Percentiles rank a stretch among this genome's conserved stretches.
Conservation (phyloP, 2,329 filamentous ascomycete genomes). For the Tolypocladium tundrense region DNA sequence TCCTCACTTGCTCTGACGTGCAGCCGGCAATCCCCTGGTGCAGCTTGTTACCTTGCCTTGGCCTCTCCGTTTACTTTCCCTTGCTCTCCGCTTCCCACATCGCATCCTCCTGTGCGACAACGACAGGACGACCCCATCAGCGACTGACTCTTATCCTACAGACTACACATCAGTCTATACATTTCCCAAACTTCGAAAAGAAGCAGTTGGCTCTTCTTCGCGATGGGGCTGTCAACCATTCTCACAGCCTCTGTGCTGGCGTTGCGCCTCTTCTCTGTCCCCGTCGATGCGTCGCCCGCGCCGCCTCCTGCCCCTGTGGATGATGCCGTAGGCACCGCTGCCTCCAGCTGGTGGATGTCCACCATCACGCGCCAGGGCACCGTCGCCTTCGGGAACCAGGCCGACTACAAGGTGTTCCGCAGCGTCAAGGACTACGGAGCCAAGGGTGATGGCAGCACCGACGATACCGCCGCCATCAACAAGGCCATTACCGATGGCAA, state of each 20-base stretch:
- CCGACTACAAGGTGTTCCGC: constrained; percentile 60
- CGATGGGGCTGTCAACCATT: constrained; percentile 33
- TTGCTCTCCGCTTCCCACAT: not conserved
- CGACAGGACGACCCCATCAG: not conserved
- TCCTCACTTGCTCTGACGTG: not conserved
- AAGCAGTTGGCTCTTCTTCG: constrained; percentile 23
- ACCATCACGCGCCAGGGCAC: constrained; percentile 59
- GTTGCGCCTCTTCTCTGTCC: constrained; percentile 27
- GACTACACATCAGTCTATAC: not conserved
- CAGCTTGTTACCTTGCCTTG: not conserved
- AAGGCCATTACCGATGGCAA: constrained; percentile 64
- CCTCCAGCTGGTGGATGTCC: constrained; percentile 60
- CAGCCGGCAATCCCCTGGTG: no score
- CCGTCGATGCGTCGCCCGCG: constrained; percentile 21
- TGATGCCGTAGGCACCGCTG: constrained; percentile 11
- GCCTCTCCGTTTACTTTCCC: not conserved
- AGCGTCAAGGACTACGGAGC: constrained; percentile 72
- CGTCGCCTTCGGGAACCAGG: constrained; percentile 44
- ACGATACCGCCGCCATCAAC: constrained; percentile 88
- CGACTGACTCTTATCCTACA: not conserved
- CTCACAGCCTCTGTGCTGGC: constrained; percentile 32
- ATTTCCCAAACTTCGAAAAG: not conserved
- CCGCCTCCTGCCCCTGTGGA: constrained; percentile 10
- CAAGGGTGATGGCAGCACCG: constrained; percentile 55
- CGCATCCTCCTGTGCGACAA: not conserved